Evolutionary conservation across 257 asterid genomes (phyloP), one percentile per base, ranked within the genome.

Genomic region (Ehretia macrophylla): DNA sequence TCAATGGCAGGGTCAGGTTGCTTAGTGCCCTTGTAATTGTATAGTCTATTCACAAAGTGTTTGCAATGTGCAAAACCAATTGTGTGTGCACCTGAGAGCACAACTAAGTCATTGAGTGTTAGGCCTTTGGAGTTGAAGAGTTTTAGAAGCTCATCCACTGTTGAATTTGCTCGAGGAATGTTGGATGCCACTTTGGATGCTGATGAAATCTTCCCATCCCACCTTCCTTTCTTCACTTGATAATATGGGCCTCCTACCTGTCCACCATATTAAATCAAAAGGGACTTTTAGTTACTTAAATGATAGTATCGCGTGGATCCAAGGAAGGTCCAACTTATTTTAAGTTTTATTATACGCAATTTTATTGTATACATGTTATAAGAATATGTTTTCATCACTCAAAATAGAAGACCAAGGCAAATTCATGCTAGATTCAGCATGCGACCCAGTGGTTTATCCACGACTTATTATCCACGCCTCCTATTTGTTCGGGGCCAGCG

Each of bases 31-130:
- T 75, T 81, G 70, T 74, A 80, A 68, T 88, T 73, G 61, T 93
- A 93, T 11, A 93, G 56, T 0, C 99, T 83, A 61, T 48, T 59
- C 56, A 83, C 75, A 53, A 93, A 87, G 32, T 93, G 81, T 52
- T 75, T 83, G 80, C 99, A 93, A 14, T 89, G 95, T 5, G 96
- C 88, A 54, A 89, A 93, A 20, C 99, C 97, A 50, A 93, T 86
- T 17, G 97, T 76, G 73, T 93, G 99, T 1, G 99, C 97, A 9
- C 99, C 99, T 0, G 97, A 86, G 39, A 93, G 89, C 70, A 76
- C 80, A 0, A 86, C 96, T 23, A 93, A 67, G 81, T 93, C 97
- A 18, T 89, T 72, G 0, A 75, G 60, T 4, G 90, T 80, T 44
- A 93, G 74, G 40, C 97, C 97, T 77, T 93, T 93, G 5, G 97